These are phyloP conservation scores for Globisporangium irregulare DNA, from an alignment of 352 stramenopile species.

Conservation along the genomic window DNA sequence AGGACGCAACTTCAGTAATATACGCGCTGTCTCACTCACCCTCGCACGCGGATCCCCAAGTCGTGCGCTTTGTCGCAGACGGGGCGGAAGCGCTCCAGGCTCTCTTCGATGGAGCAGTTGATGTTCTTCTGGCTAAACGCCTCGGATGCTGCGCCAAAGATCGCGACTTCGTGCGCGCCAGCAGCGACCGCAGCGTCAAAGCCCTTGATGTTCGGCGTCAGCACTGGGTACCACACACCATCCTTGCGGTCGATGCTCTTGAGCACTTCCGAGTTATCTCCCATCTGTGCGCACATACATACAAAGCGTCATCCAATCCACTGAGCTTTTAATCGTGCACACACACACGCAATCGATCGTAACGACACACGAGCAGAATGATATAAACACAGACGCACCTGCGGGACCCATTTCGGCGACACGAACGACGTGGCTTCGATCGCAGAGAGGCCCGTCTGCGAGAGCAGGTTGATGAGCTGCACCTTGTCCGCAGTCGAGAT, in stretches of 20 bases:
- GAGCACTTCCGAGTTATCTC: slow-evolving; percentile 89
- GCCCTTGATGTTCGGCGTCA: slow-evolving; percentile 94
- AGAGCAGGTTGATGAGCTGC: slow-evolving; percentile 89
- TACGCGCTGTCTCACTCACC: slow-evolving; percentile 33
- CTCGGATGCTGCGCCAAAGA: slow-evolving; percentile 95
- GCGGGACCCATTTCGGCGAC: slow-evolving; percentile 96
- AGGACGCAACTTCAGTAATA: background rate
- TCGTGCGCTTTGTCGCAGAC: slow-evolving; percentile 83
- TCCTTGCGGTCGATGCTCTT: slow-evolving; percentile 70
- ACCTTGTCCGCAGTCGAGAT: slow-evolving; percentile 92
- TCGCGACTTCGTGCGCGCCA: slow-evolving; percentile 91
- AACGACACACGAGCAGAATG: background rate
- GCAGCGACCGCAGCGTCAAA: slow-evolving; percentile 86
- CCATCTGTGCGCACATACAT: slow-evolving; percentile 79
- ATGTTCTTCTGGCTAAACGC: slow-evolving; percentile 96
- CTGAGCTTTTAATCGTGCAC: background rate
- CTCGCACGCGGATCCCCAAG: slow-evolving; percentile 87
- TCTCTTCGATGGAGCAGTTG: slow-evolving; percentile 96
- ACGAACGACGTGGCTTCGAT: slow-evolving; percentile 96
- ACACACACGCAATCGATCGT: background rate
- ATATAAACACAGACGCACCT: slow-evolving; percentile 36
- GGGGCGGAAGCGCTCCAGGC: slow-evolving; percentile 89
- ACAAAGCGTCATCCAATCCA: background rate
- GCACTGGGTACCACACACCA: slow-evolving; percentile 85
- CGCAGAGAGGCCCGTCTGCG: slow-evolving; percentile 78